phyloP scores from a whole-genome alignment of 129 eudicot genomes.

The Rutidosis leptorrhynchoides region DNA sequence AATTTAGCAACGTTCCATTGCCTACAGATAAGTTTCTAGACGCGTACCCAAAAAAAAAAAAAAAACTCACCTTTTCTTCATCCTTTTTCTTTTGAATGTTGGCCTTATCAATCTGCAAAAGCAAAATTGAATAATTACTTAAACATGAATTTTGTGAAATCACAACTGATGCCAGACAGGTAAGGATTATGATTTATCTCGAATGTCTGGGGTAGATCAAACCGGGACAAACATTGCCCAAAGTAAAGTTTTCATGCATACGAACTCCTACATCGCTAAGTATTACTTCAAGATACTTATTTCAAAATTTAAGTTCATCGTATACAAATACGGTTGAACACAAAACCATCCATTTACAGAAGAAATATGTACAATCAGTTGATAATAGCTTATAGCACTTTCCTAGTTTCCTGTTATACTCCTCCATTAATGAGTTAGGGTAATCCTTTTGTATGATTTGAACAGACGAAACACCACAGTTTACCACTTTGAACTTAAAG shows the following conservation, averaged over 20 bases:
- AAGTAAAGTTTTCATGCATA: neutral
- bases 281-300: too few species aligned
- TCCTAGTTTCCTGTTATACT: neutral
- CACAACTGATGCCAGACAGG: neutral
- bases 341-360: neutral
- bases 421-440: neutral
- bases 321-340: neutral
- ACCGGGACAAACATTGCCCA: too few species aligned
- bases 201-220: too few species aligned
- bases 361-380: neutral
- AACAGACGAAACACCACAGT: neutral
- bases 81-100: conserved; percentile 84
- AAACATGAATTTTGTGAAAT: neutral
- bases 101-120: conserved; percentile 71
- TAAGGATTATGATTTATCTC: too few species aligned
- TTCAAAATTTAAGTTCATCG: neutral
- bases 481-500: neutral
- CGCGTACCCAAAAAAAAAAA: neutral
- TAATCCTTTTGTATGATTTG: too few species aligned
- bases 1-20: conserved; percentile 1
- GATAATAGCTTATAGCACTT: neutral
- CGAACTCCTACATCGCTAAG: neutral
- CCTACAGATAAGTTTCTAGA: neutral
- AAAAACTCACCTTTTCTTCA: conserved; percentile 64
- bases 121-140: neutral